Percentiles rank a stretch among this genome's conserved stretches.
Evolutionary conservation across 176 grass and related monocot species (phyloP).

Genomic region (Lolium rigidum): DNA sequence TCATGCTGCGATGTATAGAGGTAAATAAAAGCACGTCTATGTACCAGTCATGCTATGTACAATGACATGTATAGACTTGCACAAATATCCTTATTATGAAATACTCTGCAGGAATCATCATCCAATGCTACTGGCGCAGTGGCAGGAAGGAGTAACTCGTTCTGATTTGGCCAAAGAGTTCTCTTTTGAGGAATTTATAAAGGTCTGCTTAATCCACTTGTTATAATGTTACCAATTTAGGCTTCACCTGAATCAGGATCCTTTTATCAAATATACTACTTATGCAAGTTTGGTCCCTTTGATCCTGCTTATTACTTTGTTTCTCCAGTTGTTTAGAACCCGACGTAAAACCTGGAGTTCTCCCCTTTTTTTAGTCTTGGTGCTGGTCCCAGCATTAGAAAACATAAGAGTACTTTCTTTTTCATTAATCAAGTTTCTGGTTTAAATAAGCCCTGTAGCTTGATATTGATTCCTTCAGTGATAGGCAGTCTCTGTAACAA

Average conservation of each 20-base stretch:
- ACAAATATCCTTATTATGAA: not conserved
- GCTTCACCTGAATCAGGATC: slow-evolving; percentile 1
- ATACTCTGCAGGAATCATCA: slow-evolving; percentile 76
- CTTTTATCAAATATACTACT: not conserved
- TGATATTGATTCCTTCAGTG: too few species aligned
- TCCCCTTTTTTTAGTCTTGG: too few species aligned
- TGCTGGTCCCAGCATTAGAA: too few species aligned
- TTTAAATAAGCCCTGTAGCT: too few species aligned
- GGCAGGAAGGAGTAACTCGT: slow-evolving; percentile 92
- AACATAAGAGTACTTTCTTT: too few species aligned
- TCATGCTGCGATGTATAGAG: not conserved
- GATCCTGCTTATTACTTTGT: not conserved
- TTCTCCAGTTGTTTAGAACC: too few species aligned
- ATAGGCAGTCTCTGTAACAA: too few species aligned
- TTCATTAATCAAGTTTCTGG: too few species aligned
- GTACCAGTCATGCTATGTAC: too few species aligned
- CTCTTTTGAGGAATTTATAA: slow-evolving; percentile 85
- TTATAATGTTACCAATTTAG: not conserved
- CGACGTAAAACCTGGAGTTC: too few species aligned
- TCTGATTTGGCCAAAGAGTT: slow-evolving; percentile 65
- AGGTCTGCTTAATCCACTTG: slow-evolving; percentile 44
- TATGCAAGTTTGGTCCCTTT: not conserved
- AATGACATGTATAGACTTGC: slow-evolving; percentile 4
- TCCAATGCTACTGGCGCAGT: slow-evolving; percentile 85
- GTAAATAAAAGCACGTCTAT: slow-evolving; percentile 3